Conservation (phyloP, 2,329 filamentous ascomycete genomes). For the Calonectria fujianensis region DNA sequence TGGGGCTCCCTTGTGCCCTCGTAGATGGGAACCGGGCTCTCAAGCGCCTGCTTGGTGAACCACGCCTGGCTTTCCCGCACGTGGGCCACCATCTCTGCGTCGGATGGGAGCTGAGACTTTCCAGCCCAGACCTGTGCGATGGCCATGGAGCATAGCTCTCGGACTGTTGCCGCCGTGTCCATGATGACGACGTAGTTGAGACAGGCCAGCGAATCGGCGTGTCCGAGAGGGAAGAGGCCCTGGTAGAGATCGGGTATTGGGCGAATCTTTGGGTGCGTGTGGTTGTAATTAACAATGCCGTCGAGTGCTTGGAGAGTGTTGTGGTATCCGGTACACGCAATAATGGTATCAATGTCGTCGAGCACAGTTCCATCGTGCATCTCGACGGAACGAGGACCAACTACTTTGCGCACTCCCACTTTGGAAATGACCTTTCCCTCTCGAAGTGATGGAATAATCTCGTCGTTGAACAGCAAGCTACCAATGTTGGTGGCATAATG, state of each 20-base stretch:
- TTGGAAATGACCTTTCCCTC: slow-evolving; percentile 40
- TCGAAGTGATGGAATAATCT: slow-evolving; percentile 45
- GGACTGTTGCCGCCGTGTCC: slow-evolving; percentile 58
- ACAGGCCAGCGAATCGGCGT: slow-evolving; percentile 64
- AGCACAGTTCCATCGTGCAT: slow-evolving; percentile 54
- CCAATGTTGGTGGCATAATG: slow-evolving; percentile 44
- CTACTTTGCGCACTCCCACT: slow-evolving; percentile 37
- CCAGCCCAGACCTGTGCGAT: slow-evolving; percentile 65
- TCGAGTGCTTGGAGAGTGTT: slow-evolving; percentile 51
- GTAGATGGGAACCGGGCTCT: slow-evolving; percentile 40
- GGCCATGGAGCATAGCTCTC: slow-evolving; percentile 64
- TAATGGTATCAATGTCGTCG: slow-evolving; percentile 54
- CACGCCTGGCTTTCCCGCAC: slow-evolving; percentile 38
- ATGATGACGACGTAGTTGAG: slow-evolving; percentile 59
- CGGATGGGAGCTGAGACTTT: slow-evolving; percentile 59
- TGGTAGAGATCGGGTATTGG: slow-evolving; percentile 61
- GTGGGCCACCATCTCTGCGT: slow-evolving; percentile 58
- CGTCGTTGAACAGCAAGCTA: slow-evolving; percentile 45
- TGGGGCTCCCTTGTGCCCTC: slow-evolving; percentile 51
- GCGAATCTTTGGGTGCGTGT: slow-evolving; percentile 39
- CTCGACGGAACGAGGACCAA: slow-evolving; percentile 48
- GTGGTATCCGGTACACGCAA: slow-evolving; percentile 59
- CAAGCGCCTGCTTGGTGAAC: slow-evolving; percentile 40
- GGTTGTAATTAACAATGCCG: slow-evolving; percentile 30
- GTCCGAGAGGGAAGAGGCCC: slow-evolving; percentile 63